These are phyloP conservation scores for Botrytis sinoallii DNA, from an alignment of 2,329 filamentous ascomycete species.

Conservation along the genomic window DNA sequence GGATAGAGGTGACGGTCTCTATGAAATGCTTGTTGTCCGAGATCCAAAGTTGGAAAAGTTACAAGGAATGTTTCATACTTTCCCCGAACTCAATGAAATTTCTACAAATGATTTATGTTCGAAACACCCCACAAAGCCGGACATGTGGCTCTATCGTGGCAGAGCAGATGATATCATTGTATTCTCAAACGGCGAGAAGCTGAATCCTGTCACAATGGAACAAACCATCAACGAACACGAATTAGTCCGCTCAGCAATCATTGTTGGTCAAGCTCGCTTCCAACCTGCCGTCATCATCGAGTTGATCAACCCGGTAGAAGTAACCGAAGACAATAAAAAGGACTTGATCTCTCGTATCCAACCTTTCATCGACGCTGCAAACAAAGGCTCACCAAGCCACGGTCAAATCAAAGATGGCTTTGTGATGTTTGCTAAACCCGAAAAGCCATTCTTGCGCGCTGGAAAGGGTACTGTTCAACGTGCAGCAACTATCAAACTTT, in stretches of 20 bases:
- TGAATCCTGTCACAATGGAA: constrained; percentile 25
- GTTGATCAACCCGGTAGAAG: neutral
- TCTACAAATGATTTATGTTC: constrained; percentile 11
- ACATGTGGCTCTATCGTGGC: constrained; percentile 1
- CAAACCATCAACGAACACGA: constrained; percentile 1
- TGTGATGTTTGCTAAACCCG: constrained; percentile 13
- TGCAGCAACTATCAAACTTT: constrained; percentile 13
- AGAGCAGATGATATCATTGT: constrained; percentile 44
- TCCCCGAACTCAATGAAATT: constrained; percentile 15
- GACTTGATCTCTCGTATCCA: constrained; percentile 29
- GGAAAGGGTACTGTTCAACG: constrained; percentile 23
- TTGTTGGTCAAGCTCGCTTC: constrained; percentile 28
- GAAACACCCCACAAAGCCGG: constrained; percentile 5
- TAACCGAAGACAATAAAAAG: neutral
- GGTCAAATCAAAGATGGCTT: constrained; percentile 7
- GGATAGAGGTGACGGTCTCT: neutral
- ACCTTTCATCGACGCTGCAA: constrained; percentile 18
- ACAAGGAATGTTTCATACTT: constrained; percentile 18
- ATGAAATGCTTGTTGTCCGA: constrained; percentile 10
- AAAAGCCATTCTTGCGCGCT: constrained; percentile 20
- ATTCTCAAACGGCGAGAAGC: constrained; percentile 44
- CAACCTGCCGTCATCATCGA: constrained; percentile 23
- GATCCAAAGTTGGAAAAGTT: constrained; percentile 2
- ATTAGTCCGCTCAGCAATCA: constrained; percentile 10
- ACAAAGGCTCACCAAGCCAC: constrained; percentile 16